Conservation (phyloP, 164 flowering plant genomes). For the Umbellularia californica region DNA sequence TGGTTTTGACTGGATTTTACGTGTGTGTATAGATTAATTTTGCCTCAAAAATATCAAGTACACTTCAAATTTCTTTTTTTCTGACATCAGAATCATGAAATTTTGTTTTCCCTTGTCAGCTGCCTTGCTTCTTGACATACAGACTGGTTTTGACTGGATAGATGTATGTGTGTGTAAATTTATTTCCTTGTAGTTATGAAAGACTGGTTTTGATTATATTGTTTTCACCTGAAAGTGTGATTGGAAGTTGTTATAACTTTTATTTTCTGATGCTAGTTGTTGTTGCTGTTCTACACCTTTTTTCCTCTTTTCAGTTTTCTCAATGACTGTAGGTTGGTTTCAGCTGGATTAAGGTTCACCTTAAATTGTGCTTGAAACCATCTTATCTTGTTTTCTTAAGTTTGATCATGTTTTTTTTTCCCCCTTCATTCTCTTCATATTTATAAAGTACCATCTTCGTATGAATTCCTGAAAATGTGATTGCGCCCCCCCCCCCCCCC, state of each 20-base stretch:
- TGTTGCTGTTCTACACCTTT: neutral
- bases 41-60: no score
- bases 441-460: neutral
- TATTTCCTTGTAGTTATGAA: neutral
- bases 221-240: neutral
- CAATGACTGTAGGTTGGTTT: neutral
- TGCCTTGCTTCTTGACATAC: no score
- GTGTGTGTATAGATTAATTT: no score
- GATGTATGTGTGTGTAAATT: neutral
- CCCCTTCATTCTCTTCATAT: neutral
- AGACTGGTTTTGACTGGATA: neutral
- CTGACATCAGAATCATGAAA: no score
- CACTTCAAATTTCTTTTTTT: no score
- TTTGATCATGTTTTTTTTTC: neutral
- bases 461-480: slow-evolving; percentile 42
- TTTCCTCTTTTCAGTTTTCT: neutral
- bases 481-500: no score
- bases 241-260: neutral
- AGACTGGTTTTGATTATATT: neutral
- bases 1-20: no score
- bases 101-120: no score
- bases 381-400: neutral
- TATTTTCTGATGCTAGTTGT: neutral
- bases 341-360: neutral
- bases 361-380: neutral